Evolutionary conservation across 2,329 filamentous ascomycete genomes (phyloP).

Genomic region (Xylaria sp.): DNA sequence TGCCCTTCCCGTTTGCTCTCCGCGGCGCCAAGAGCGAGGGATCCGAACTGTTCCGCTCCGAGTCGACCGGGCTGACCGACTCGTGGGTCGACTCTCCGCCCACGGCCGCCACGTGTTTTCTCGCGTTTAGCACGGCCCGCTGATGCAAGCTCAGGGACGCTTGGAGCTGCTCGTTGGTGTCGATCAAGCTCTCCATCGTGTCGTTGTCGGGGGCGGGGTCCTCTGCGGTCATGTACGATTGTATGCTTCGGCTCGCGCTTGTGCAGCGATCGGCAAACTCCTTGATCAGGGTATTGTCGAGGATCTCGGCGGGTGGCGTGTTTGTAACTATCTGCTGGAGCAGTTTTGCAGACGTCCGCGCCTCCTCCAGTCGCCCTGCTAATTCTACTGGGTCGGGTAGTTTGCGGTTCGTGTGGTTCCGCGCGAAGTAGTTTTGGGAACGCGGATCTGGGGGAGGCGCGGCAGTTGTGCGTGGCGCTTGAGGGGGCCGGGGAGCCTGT

Average conservation of each 20-base stretch:
- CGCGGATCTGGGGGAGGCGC: slow-evolving; percentile 47
- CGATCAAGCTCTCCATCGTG: slow-evolving; percentile 90
- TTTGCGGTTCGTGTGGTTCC: slow-evolving; percentile 50
- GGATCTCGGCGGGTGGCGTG: slow-evolving; percentile 74
- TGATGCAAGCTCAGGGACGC: slow-evolving; percentile 83
- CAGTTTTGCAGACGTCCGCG: slow-evolving; percentile 85
- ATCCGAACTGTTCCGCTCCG: slow-evolving; percentile 16
- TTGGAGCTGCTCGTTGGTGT: slow-evolving; percentile 90
- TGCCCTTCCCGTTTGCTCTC: slow-evolving; percentile 38
- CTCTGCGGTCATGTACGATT: slow-evolving; percentile 80
- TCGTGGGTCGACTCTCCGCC: slow-evolving; percentile 33
- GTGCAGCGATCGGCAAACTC: slow-evolving; percentile 90
- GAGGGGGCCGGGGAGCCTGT: slow-evolving; percentile 27
- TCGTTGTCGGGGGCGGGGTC: slow-evolving; percentile 86
- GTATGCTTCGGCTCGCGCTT: slow-evolving; percentile 77
- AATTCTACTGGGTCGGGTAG: slow-evolving; percentile 76
- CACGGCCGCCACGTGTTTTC: slow-evolving; percentile 54
- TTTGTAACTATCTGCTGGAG: slow-evolving; percentile 90
- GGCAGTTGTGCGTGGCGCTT: slow-evolving; percentile 46
- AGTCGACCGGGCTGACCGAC: slow-evolving; percentile 32
- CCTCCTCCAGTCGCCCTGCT: slow-evolving; percentile 83
- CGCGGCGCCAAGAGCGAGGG: slow-evolving; percentile 15
- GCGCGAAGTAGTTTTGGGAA: slow-evolving; percentile 61
- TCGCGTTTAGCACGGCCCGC: slow-evolving; percentile 69
- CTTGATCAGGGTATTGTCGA: slow-evolving; percentile 83